Conservation (phyloP, 495 filamentous ascomycete species). For the Glonium stellatum region DNA sequence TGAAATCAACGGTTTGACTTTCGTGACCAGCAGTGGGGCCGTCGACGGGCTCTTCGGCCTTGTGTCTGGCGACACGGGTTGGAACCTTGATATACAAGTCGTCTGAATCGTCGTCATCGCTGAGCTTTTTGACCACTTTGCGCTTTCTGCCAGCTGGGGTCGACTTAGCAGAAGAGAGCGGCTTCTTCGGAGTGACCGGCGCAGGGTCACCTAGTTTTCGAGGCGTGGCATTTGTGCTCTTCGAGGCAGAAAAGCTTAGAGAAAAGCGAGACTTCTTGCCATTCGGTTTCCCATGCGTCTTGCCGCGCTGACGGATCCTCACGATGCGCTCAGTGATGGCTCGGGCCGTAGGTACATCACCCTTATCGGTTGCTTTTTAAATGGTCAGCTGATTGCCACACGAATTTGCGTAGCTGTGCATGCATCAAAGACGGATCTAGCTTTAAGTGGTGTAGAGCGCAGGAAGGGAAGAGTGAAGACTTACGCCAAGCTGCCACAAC, state of each 20-base stretch:
- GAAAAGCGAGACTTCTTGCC: neutral
- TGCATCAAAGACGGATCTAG: too few relatives aligned
- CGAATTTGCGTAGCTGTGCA: neutral
- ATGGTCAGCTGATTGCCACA: neutral
- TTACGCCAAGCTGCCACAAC: too few relatives aligned
- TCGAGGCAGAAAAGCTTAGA: too few relatives aligned
- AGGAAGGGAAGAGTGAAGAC: too few relatives aligned
- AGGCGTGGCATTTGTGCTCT: neutral
- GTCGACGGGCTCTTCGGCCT: too few relatives aligned
- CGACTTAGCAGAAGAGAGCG: neutral
- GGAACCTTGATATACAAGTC: neutral
- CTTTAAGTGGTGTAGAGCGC: too few relatives aligned
- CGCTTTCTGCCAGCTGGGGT: neutral
- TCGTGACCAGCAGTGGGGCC: too few relatives aligned
- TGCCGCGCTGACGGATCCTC: conserved; percentile 4
- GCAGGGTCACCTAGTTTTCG: neutral
- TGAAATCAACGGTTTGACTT: too few relatives aligned
- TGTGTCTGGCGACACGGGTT: too few relatives aligned
- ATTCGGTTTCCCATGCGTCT: neutral
- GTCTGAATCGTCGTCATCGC: neutral
- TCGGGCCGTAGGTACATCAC: conserved; percentile 8
- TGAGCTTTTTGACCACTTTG: neutral
- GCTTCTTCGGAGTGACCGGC: neutral
- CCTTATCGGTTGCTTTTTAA: conserved; percentile 6
- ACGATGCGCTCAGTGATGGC: conserved; percentile 25